phyloP scores from a whole-genome alignment of 2,329 filamentous ascomycete genomes.

The Westerdykella aurantiaca region DNA sequence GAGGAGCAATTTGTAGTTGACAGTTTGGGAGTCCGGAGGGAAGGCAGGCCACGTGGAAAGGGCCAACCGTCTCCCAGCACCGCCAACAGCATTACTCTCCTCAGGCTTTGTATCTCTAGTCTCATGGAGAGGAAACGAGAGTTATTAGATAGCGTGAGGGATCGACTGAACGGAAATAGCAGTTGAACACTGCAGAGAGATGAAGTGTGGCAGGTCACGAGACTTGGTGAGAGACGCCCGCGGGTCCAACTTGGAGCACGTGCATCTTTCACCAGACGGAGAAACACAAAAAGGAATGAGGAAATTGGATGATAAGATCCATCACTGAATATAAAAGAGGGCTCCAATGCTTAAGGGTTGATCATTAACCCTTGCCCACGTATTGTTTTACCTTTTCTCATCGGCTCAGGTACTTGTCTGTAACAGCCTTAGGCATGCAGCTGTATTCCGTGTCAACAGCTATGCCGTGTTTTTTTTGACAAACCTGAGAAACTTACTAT shows the following conservation, averaged over 20 bases:
- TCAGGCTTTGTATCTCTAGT: constrained; percentile 66
- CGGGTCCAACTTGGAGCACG: too few relatives aligned
- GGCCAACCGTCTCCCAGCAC: constrained; percentile 16
- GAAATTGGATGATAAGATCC: too few relatives aligned
- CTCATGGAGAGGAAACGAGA: constrained; percentile 50
- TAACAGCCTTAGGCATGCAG: constrained; percentile 39
- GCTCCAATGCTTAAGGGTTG: too few relatives aligned
- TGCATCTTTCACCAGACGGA: too few relatives aligned
- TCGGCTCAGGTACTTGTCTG: constrained; percentile 26
- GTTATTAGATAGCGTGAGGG: constrained; percentile 68
- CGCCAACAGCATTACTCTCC: constrained; percentile 47
- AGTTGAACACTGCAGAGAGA: too few relatives aligned
- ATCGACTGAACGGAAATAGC: too few relatives aligned
- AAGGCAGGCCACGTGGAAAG: constrained; percentile 25
- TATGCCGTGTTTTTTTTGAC: neutral
- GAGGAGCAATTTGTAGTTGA: constrained; percentile 20
- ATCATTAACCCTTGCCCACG: too few relatives aligned
- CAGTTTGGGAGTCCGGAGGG: constrained; percentile 15
- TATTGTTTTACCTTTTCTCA: constrained; percentile 3
- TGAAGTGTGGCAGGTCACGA: too few relatives aligned
- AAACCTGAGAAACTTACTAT: constrained; percentile 57
- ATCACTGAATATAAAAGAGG: too few relatives aligned
- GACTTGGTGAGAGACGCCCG: too few relatives aligned
- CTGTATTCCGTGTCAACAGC: constrained; percentile 15
- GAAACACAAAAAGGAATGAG: too few relatives aligned